Conservation (phyloP, 164 flowering plant species). For the Nelumbo lutea region DNA sequence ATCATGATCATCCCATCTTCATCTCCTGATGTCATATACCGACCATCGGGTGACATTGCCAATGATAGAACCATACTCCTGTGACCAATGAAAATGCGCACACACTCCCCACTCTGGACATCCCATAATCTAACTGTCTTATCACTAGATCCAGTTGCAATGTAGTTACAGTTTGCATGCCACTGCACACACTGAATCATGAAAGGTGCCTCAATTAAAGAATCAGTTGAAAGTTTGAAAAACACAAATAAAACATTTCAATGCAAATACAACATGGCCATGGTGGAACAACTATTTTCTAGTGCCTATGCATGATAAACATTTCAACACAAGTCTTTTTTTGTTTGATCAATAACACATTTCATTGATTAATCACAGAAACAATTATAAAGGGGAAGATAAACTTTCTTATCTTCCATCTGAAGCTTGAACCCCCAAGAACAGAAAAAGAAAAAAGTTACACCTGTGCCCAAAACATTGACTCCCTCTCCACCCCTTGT, state of each 20-base stretch:
- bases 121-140: conserved; percentile 98
- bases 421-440: no score
- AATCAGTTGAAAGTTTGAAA: background rate
- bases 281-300: background rate
- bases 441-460: no score
- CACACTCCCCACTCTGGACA: conserved; percentile 93
- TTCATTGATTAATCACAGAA: no score
- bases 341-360: no score
- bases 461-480: no score
- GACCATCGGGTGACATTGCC: conserved; percentile 98
- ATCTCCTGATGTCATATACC: conserved; percentile 98
- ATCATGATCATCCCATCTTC: conserved; percentile 98
- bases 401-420: no score
- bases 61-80: conserved; percentile 82
- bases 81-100: conserved; percentile 93
- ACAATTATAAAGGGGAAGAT: no score
- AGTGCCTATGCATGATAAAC: background rate
- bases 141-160: conserved; percentile 97
- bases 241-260: background rate
- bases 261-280: background rate
- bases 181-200: conserved; percentile 84
- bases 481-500: no score
- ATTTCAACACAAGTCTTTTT: no score
- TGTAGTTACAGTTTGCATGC: conserved; percentile 96
- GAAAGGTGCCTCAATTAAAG: background rate